Evolutionary conservation across 202 grass and related monocot species (phyloP).

Genomic region (Carex arenaria): DNA sequence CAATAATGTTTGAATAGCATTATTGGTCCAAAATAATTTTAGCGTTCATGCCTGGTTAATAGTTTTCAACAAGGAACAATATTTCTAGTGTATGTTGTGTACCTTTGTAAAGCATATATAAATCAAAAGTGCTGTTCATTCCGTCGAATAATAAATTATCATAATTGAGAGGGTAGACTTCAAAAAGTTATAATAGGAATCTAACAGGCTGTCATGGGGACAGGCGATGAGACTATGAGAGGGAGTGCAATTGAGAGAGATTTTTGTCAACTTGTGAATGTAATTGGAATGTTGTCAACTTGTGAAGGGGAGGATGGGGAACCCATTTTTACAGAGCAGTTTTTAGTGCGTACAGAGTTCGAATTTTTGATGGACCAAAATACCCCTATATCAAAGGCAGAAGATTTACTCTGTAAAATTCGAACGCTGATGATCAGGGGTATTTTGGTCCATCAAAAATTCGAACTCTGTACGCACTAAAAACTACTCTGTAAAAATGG

Average conservation of each 20-base stretch:
- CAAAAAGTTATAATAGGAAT: background rate
- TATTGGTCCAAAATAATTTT: background rate
- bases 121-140: background rate
- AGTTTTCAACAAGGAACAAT: background rate
- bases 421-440: too few species aligned
- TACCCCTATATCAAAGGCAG: too few species aligned
- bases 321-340: too few species aligned
- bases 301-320: background rate
- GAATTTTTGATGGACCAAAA: too few species aligned
- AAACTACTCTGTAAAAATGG: too few species aligned
- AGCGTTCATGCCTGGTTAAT: background rate
- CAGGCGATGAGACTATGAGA: background rate
- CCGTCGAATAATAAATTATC: background rate
- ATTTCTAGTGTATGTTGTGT: background rate
- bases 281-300: background rate
- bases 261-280: background rate
- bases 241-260: background rate
- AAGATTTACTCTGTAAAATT: too few species aligned
- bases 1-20: background rate
- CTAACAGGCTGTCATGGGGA: background rate
- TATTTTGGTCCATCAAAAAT: too few species aligned
- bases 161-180: background rate
- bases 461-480: too few species aligned
- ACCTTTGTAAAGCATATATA: background rate
- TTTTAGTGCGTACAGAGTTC: too few species aligned